Evolutionary conservation across 1,284 basidiomycete species (phyloP).

Genomic region (Earliella scabrosa): DNA sequence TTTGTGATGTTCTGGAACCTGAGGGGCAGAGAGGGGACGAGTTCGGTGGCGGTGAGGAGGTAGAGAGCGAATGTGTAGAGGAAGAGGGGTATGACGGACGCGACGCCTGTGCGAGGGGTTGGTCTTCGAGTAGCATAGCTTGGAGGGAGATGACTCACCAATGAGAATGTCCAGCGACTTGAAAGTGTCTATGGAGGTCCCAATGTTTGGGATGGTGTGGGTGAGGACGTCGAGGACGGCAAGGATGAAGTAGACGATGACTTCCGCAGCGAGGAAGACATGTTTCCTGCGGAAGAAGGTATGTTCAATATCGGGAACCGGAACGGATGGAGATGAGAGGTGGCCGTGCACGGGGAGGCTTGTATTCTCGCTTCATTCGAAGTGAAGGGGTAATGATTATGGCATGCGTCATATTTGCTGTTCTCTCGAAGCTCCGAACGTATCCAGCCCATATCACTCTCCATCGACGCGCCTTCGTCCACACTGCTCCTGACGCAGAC

Average conservation of each 20-base stretch:
- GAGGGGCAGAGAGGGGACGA: conserved; percentile 56
- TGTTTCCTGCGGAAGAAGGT: conserved; percentile 47
- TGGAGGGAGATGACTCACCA: conserved; percentile 44
- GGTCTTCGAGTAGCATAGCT: too few species aligned
- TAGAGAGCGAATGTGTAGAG: conserved; percentile 60
- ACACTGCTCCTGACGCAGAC: too few species aligned
- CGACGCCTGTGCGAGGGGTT: conserved; percentile 45
- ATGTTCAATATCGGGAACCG: conserved; percentile 1
- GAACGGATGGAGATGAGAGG: too few species aligned
- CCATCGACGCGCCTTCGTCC: too few species aligned
- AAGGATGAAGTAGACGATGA: conserved; percentile 61
- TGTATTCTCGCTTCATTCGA: too few species aligned
- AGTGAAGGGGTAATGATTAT: too few species aligned
- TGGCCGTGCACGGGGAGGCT: too few species aligned
- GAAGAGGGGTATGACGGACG: conserved; percentile 61
- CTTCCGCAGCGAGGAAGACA: conserved; percentile 63
- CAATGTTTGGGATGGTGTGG: conserved; percentile 55
- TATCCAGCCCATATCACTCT: too few species aligned
- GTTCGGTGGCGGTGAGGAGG: conserved; percentile 49
- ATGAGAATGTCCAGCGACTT: conserved; percentile 47
- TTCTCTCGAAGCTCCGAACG: too few species aligned
- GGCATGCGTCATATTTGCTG: too few species aligned
- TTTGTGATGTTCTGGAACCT: conserved; percentile 50
- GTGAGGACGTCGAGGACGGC: conserved; percentile 63
- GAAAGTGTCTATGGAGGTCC: conserved; percentile 42